A percentile compares a stretch with the other conserved stretches of the same genome.
phyloP scores from a whole-genome alignment of 257 asterid genomes.

The Solanum neorickii region DNA sequence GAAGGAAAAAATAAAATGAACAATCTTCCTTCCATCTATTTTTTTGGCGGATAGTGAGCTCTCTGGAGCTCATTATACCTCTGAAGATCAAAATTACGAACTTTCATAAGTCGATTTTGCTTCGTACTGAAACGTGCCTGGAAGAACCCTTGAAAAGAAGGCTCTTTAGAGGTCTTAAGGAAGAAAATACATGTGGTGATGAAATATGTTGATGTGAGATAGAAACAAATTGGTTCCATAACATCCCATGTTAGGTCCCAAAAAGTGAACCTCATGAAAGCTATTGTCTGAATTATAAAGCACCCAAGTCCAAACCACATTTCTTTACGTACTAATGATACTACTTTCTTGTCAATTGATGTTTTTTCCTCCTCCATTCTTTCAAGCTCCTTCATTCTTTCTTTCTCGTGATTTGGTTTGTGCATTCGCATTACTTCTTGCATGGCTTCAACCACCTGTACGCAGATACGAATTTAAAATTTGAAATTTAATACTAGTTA shows the following conservation, averaged over 20 bases:
- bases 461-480: too few species aligned
- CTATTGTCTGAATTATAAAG: conserved; percentile 17
- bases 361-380: conserved; percentile 33
- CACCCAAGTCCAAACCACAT: conserved; percentile 46
- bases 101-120: conserved; percentile 45
- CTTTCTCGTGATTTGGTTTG: background rate
- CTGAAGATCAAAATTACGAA: conserved; percentile 25
- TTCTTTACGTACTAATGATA: conserved; percentile 42
- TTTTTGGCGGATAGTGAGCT: background rate
- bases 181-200: conserved; percentile 40
- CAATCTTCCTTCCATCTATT: background rate
- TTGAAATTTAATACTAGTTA: too few species aligned
- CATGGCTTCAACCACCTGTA: conserved; percentile 7
- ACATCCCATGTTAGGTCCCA: conserved; percentile 77
- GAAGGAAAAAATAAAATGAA: background rate
- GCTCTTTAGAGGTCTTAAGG: conserved; percentile 47
- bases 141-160: conserved; percentile 46
- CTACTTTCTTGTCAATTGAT: conserved; percentile 36
- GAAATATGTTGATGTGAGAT: conserved; percentile 30
- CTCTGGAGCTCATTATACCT: conserved; percentile 28
- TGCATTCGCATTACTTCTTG: conserved; percentile 4
- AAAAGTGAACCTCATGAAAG: conserved; percentile 49
- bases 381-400: conserved; percentile 21
- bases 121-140: conserved; percentile 34
- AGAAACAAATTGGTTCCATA: conserved; percentile 65